phyloP scores from a whole-genome alignment of 2,329 filamentous ascomycete species.

The Chalara sp. region DNA sequence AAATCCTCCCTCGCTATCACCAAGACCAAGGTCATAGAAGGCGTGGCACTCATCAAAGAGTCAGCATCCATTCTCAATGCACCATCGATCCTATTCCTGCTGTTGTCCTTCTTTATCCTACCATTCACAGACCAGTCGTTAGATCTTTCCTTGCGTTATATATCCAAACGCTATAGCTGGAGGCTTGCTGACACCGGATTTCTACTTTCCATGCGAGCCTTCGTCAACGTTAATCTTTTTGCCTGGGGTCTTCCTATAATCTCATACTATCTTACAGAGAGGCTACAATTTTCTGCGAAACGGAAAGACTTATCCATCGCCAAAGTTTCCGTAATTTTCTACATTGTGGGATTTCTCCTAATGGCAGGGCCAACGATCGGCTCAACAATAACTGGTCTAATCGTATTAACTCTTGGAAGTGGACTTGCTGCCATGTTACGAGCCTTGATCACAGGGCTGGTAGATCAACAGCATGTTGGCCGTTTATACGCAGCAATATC shows the following conservation, averaged over 20 bases:
- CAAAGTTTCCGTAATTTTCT: constrained; percentile 13
- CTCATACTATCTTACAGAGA: constrained; percentile 14
- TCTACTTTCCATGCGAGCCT: constrained; percentile 21
- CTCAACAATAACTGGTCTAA: constrained; percentile 16
- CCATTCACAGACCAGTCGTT: constrained; percentile 12
- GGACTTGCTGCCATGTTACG: constrained; percentile 16
- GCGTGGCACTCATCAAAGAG: constrained; percentile 11
- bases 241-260: constrained; percentile 17
- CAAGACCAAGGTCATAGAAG: constrained; percentile 8
- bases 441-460: constrained; percentile 18
- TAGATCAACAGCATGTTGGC: constrained; percentile 20
- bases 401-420: constrained; percentile 19
- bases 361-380: constrained; percentile 17
- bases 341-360: constrained; percentile 13
- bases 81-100: constrained; percentile 22
- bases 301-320: constrained; percentile 22
- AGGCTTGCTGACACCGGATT: constrained; percentile 16
- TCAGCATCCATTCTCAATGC: constrained; percentile 20
- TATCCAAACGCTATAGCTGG: constrained; percentile 22
- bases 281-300: constrained; percentile 10
- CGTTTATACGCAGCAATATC: constrained; percentile 20
- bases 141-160: constrained; percentile 19
- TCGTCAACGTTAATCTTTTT: constrained; percentile 20
- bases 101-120: constrained; percentile 19
- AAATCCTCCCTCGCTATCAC: constrained; percentile 1